A percentile compares a stretch with the other conserved stretches of the same genome.
These are phyloP conservation scores for Mrakia frigida DNA, from an alignment of 768 basidiomycete species.

Conservation along the genomic window DNA sequence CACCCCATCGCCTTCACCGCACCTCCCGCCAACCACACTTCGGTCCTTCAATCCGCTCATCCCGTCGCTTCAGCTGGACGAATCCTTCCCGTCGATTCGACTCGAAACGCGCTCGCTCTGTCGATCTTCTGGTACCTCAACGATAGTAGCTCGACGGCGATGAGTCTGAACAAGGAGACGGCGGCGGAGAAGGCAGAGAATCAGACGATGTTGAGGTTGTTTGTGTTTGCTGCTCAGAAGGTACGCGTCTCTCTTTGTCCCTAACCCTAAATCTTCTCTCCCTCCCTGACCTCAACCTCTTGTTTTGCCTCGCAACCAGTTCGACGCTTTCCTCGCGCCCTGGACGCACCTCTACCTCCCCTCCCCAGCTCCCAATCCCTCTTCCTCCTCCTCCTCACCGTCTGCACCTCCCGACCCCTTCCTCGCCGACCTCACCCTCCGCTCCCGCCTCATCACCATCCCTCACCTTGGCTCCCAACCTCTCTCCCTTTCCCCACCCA, in stretches of 20 bases:
- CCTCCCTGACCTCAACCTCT: not conserved
- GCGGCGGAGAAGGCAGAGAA: slow-evolving; percentile 42
- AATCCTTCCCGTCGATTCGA: slow-evolving; percentile 2
- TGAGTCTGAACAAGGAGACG: slow-evolving; percentile 35
- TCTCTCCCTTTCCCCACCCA: slow-evolving; percentile 42
- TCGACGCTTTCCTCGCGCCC: slow-evolving; percentile 44
- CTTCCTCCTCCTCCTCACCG: slow-evolving; percentile 12
- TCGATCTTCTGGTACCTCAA: slow-evolving; percentile 25
- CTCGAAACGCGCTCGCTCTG: slow-evolving; percentile 11
- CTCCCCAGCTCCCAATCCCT: slow-evolving; percentile 30
- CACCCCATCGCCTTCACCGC: slow-evolving; percentile 35
- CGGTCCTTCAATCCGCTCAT: not conserved
- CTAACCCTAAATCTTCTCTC: too few species aligned
- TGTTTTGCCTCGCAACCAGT: slow-evolving; percentile 30
- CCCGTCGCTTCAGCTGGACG: not conserved
- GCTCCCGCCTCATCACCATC: slow-evolving; percentile 38
- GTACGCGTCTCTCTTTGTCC: slow-evolving; percentile 32
- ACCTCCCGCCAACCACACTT: slow-evolving; percentile 38
- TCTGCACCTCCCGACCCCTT: slow-evolving; percentile 36
- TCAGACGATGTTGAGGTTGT: slow-evolving; percentile 47
- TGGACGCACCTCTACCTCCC: slow-evolving; percentile 45
- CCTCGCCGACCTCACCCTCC: slow-evolving; percentile 43
- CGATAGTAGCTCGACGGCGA: not conserved
- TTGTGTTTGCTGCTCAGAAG: slow-evolving; percentile 47
- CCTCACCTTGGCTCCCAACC: slow-evolving; percentile 40